These are phyloP conservation scores for Canariomyces notabilis DNA, from an alignment of 2,329 filamentous ascomycete species.

Conservation along the genomic window DNA sequence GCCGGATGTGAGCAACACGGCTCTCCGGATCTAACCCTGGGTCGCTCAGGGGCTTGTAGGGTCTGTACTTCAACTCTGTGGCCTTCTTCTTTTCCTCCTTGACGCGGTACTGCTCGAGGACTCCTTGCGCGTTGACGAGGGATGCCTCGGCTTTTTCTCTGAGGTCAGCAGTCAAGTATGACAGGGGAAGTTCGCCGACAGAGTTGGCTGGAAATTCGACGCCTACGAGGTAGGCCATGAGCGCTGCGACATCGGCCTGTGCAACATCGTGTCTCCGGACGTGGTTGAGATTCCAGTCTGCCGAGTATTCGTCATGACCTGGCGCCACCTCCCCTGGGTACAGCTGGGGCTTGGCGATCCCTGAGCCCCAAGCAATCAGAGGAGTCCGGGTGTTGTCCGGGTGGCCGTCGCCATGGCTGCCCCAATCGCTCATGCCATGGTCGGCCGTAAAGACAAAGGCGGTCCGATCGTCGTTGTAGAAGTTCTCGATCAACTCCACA, in stretches of 20 bases:
- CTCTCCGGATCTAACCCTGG: constrained; percentile 58
- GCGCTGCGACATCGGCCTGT: constrained; percentile 87
- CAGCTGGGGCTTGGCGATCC: constrained; percentile 69
- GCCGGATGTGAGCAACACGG: constrained; percentile 62
- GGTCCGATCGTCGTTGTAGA: constrained; percentile 80
- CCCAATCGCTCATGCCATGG: constrained; percentile 98
- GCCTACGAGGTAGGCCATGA: constrained; percentile 91
- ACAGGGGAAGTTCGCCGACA: constrained; percentile 83
- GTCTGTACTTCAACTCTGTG: constrained; percentile 69
- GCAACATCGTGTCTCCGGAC: constrained; percentile 84
- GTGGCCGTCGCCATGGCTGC: constrained; percentile 97
- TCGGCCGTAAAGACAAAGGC: constrained; percentile 97
- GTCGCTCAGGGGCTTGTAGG: constrained; percentile 66
- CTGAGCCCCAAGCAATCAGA: constrained; percentile 88
- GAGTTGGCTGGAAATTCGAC: constrained; percentile 93
- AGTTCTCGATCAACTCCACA: constrained; percentile 72
- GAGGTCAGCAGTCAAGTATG: constrained; percentile 68
- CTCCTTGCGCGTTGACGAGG: constrained; percentile 76
- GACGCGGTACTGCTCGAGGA: constrained; percentile 92
- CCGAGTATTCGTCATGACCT: constrained; percentile 88
- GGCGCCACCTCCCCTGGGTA: constrained; percentile 53
- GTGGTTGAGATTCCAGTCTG: constrained; percentile 78
- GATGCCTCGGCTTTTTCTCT: constrained; percentile 79
- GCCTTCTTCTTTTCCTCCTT: constrained; percentile 82
- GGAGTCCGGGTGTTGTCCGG: constrained; percentile 96